Conservation (phyloP, 345 rosid species). For the Corchorus capsularis region DNA sequence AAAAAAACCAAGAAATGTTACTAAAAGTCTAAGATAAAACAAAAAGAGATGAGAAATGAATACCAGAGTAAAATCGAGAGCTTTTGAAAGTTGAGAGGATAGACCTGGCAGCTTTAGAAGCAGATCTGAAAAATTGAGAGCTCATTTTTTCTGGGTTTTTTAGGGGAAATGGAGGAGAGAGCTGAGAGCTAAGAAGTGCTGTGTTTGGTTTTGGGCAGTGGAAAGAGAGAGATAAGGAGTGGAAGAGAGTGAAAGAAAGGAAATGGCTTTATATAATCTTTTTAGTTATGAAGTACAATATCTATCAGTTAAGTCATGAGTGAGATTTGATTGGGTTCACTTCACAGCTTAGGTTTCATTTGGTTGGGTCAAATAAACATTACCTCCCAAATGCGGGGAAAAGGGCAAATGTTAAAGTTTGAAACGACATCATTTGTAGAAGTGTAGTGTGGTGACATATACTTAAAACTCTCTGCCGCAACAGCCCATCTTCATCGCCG, state of each 20-base stretch:
- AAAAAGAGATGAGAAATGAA: neutral
- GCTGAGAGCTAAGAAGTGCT: neutral
- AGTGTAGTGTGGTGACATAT: no score
- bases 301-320: neutral
- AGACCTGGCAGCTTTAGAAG: slow-evolving; percentile 77
- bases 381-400: no score
- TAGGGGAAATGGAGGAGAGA: neutral
- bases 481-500: no score
- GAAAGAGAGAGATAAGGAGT: neutral
- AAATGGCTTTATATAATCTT: neutral
- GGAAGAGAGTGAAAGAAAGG: neutral
- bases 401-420: no score
- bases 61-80: slow-evolving; percentile 70
- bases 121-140: slow-evolving; percentile 73
- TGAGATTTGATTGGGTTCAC: neutral
- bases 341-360: no score
- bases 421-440: no score
- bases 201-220: neutral
- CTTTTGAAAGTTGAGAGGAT: slow-evolving; percentile 67
- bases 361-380: no score
- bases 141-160: slow-evolving; percentile 47
- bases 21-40: neutral
- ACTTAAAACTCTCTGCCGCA: no score
- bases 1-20: no score
- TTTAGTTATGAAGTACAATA: no score